Evolutionary conservation across 2,329 filamentous ascomycete genomes (phyloP).

Genomic region (Helotiales sp.): DNA sequence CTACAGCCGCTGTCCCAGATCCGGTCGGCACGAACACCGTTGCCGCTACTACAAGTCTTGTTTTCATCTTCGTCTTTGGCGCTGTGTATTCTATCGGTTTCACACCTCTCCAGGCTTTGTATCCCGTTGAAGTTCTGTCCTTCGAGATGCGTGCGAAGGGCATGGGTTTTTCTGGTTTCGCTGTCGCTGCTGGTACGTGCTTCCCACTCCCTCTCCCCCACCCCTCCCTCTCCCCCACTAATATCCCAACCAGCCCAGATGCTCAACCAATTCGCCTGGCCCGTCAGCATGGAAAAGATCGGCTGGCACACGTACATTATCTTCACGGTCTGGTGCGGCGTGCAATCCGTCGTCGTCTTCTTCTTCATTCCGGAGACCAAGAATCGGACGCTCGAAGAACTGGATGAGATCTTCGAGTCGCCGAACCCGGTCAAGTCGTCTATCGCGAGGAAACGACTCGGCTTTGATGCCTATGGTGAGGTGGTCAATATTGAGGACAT

Average conservation of each 20-base stretch:
- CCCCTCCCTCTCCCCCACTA: not conserved
- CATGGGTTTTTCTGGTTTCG: conserved; percentile 54
- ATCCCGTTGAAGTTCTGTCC: conserved; percentile 58
- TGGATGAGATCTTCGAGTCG: conserved; percentile 55
- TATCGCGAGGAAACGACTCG: conserved; percentile 48
- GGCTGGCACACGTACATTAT: conserved; percentile 60
- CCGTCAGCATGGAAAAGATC: conserved; percentile 55
- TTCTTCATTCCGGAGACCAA: conserved; percentile 57
- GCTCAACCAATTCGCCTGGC: conserved; percentile 53
- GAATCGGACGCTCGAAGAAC: conserved; percentile 56
- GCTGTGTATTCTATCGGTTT: conserved; percentile 56
- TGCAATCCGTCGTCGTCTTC: conserved; percentile 51
- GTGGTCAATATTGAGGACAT: conserved; percentile 39
- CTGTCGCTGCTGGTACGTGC: conserved; percentile 45
- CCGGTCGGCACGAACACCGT: conserved; percentile 34
- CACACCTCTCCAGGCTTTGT: conserved; percentile 53
- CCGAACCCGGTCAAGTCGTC: conserved; percentile 52
- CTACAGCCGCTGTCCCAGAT: conserved; percentile 10
- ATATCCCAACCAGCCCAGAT: conserved; percentile 42
- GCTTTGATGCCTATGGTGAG: conserved; percentile 43
- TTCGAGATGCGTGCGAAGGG: conserved; percentile 62
- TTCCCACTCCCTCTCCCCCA: not conserved
- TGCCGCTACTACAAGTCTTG: conserved; percentile 50
- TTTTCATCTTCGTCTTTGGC: conserved; percentile 60
- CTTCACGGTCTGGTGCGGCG: conserved; percentile 52